Conservation (phyloP, 164 flowering plant species). For the Buxus sempervirens region DNA sequence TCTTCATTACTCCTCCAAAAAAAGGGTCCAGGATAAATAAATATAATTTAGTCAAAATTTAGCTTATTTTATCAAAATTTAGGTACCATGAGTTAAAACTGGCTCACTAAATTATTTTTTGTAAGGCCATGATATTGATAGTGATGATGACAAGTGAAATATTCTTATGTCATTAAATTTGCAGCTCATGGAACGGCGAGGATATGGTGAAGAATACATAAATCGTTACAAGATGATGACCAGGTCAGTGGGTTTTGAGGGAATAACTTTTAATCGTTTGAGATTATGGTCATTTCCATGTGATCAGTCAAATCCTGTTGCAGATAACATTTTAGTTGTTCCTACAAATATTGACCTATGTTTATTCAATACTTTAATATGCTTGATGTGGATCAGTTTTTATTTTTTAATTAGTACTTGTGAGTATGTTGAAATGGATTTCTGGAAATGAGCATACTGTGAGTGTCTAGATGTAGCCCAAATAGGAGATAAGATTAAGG, state of each 20-base stretch:
- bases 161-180: slow-evolving; percentile 20
- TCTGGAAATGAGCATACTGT: too few relatives aligned
- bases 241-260: slow-evolving; percentile 46
- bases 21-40: too few relatives aligned
- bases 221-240: slow-evolving; percentile 97
- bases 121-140: too few relatives aligned
- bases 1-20: too few relatives aligned
- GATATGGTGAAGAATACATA: slow-evolving; percentile 93
- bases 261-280: background rate
- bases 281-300: background rate
- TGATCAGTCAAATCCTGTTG: background rate
- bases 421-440: too few relatives aligned
- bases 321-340: background rate
- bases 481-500: too few relatives aligned
- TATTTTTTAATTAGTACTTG: too few relatives aligned
- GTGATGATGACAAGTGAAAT: background rate
- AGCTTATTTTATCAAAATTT: too few relatives aligned
- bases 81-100: too few relatives aligned
- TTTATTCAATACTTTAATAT: background rate
- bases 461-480: too few relatives aligned
- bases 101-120: too few relatives aligned
- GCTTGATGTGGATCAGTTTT: background rate
- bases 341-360: background rate
- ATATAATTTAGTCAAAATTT: too few relatives aligned
- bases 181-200: slow-evolving; percentile 96